These are phyloP conservation scores for Creolimax fragrantissima DNA, from an alignment of 78 protist genomes.

Conservation along the genomic window DNA sequence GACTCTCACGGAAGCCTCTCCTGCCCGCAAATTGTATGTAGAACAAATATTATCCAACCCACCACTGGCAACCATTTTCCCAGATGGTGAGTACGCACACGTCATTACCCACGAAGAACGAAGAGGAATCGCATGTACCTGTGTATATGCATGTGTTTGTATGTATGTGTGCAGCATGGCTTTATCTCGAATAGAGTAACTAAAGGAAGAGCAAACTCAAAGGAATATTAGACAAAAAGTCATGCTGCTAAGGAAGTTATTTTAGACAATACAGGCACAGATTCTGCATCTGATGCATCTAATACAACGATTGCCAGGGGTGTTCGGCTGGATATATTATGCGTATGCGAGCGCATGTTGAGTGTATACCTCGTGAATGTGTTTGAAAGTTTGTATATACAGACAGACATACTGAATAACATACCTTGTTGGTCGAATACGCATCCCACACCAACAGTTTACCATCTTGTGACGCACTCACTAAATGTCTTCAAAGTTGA, in stretches of 20 bases:
- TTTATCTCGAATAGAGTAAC: no score
- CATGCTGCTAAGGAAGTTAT: no score
- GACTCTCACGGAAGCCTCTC: constrained; percentile 55
- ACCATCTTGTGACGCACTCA: constrained; percentile 92
- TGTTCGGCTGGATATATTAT: no score
- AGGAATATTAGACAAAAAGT: no score
- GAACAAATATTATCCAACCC: constrained; percentile 94
- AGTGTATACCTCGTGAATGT: no score
- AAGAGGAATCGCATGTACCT: constrained; percentile 79
- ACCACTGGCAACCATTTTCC: constrained; percentile 86
- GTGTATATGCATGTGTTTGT: constrained; percentile 51
- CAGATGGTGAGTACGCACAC: constrained; percentile 89
- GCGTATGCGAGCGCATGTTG: no score
- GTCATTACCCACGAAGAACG: constrained; percentile 92
- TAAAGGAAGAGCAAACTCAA: neutral
- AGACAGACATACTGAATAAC: no score
- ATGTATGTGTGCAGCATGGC: no score
- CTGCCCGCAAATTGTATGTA: constrained; percentile 58
- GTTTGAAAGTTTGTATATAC: no score
- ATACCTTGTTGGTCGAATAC: constrained; percentile 43
- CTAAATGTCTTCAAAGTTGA: constrained; percentile 60
- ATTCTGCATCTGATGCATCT: no score
- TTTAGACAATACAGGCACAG: no score
- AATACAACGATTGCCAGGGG: no score
- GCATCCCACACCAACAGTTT: constrained; percentile 92